Evolutionary conservation across 129 eudicot species (phyloP).

Genomic region (Flaveria brownii): DNA sequence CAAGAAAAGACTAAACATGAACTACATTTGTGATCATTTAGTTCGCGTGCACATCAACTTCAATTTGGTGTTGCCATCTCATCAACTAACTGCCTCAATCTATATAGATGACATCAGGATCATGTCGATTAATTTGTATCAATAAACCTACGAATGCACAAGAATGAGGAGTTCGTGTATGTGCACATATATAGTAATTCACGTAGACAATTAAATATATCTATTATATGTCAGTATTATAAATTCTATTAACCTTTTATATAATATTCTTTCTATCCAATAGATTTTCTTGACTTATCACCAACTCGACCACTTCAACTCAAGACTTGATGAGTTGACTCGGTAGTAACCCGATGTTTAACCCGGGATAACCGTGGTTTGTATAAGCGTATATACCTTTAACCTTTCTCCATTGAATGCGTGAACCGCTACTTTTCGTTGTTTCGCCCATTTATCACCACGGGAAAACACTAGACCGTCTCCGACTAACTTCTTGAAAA

Average conservation of each 20-base stretch:
- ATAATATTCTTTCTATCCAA: no score
- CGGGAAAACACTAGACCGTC: conserved; percentile 31
- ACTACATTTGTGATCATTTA: no score
- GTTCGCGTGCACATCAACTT: no score
- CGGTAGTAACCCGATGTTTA: background rate
- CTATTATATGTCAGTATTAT: no score
- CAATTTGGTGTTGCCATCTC: no score
- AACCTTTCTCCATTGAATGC: conserved; percentile 45
- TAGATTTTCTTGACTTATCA: background rate
- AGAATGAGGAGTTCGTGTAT: background rate
- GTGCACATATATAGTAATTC: background rate
- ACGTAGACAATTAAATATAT: no score
- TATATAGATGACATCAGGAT: background rate
- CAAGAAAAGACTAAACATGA: no score
- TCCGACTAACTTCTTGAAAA: conserved; percentile 35
- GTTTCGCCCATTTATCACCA: conserved; percentile 47
- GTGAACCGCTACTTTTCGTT: conserved; percentile 42
- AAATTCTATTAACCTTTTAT: no score
- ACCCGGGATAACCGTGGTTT: background rate
- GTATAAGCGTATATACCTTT: background rate
- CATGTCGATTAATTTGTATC: background rate
- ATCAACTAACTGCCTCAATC: background rate
- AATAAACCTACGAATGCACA: background rate
- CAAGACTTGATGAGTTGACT: background rate
- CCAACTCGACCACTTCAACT: background rate